Conservation (phyloP, 2,329 filamentous ascomycete species). For the Talaromyces sp. region DNA sequence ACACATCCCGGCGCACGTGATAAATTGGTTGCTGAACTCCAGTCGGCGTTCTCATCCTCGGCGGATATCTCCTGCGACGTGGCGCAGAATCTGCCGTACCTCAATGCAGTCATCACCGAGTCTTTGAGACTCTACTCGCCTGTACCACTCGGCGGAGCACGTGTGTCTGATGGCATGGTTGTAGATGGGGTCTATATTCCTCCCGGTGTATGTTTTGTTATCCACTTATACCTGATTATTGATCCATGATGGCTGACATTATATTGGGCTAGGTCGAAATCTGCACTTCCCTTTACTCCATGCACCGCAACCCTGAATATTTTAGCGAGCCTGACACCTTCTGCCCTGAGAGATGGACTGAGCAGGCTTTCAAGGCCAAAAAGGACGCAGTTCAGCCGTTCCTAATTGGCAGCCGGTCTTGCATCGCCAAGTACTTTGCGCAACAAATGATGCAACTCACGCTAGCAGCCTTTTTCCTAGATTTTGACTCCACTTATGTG, state of each 20-base stretch:
- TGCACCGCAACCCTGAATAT: slow-evolving; percentile 29
- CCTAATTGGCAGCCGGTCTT: slow-evolving; percentile 21
- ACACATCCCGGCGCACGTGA: slow-evolving; percentile 19
- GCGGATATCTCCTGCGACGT: slow-evolving; percentile 18
- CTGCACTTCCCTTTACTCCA: slow-evolving; percentile 24
- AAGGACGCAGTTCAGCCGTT: slow-evolving; percentile 23
- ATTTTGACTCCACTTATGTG: slow-evolving; percentile 21
- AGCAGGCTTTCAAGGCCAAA: slow-evolving; percentile 17
- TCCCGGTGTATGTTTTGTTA: slow-evolving; percentile 18
- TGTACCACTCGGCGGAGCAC: slow-evolving; percentile 23
- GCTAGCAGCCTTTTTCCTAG: slow-evolving; percentile 20
- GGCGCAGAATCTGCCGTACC: slow-evolving; percentile 20
- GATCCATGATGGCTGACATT: slow-evolving; percentile 7
- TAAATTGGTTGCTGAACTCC: slow-evolving; percentile 17
- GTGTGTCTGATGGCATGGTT: slow-evolving; percentile 19
- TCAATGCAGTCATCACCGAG: slow-evolving; percentile 28
- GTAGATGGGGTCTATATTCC: slow-evolving; percentile 21
- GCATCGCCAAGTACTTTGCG: slow-evolving; percentile 24
- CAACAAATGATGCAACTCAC: slow-evolving; percentile 23
- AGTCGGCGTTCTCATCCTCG: slow-evolving; percentile 13
- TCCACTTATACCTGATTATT: not conserved
- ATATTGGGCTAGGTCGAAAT: slow-evolving; percentile 16
- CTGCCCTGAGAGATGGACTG: slow-evolving; percentile 31
- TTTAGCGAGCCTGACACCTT: slow-evolving; percentile 25
- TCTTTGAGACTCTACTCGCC: slow-evolving; percentile 28